A percentile compares a stretch with the other conserved stretches of the same genome.
Evolutionary conservation across 768 basidiomycete species (phyloP).

Genomic region (Phaffia australis): DNA sequence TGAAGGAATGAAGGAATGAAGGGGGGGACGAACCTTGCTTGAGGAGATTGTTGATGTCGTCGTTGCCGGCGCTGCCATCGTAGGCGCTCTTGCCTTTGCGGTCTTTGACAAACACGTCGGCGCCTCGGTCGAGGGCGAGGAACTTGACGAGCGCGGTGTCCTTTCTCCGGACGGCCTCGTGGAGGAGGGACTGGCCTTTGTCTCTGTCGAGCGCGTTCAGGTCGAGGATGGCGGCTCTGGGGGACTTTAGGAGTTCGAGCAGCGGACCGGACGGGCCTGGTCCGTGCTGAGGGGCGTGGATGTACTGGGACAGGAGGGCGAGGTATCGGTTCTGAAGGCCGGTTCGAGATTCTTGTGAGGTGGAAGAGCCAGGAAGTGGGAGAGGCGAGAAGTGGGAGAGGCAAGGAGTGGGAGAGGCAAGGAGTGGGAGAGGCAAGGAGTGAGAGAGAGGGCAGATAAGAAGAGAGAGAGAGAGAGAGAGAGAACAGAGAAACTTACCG

Average conservation of each 20-base stretch:
- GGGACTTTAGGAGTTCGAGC: constrained; percentile 51
- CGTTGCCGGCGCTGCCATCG: constrained; percentile 48
- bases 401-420: no score
- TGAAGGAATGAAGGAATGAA: no score
- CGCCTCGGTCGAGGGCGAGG: constrained; percentile 70
- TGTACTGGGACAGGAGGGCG: constrained; percentile 60
- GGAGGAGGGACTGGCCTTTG: constrained; percentile 67
- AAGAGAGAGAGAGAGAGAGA: constrained; percentile 27
- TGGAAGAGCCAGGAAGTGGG: constrained; percentile 10
- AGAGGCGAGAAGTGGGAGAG: constrained; percentile 27
- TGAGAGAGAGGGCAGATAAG: not conserved
- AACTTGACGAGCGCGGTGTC: constrained; percentile 66
- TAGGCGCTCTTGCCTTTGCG: constrained; percentile 56
- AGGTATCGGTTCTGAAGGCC: constrained; percentile 46
- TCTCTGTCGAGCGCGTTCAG: constrained; percentile 64
- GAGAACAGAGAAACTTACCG: constrained; percentile 32
- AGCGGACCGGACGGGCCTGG: constrained; percentile 23
- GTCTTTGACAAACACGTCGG: constrained; percentile 79
- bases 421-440: not conserved
- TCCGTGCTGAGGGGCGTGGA: constrained; percentile 47
- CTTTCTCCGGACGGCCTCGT: constrained; percentile 72
- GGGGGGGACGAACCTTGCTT: constrained; percentile 56
- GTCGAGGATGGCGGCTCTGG: constrained; percentile 60
- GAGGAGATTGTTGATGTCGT: constrained; percentile 64
- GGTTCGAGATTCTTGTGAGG: constrained; percentile 7